Evolutionary conservation across 78 protist species (phyloP).

Genomic region (Planoprotostelium fungivorum): DNA sequence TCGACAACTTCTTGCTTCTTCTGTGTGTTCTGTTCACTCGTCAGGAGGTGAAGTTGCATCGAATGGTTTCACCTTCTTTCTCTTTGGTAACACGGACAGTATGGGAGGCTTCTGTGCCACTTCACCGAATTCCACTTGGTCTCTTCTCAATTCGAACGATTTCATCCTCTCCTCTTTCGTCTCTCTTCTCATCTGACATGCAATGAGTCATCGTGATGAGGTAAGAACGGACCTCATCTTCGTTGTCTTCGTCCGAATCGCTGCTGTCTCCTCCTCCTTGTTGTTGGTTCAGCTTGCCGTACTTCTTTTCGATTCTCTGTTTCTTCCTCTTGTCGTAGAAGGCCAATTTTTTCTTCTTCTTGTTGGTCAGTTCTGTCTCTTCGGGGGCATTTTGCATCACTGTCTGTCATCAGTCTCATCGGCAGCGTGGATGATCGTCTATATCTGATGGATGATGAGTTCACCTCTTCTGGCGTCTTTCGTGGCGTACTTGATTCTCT

Average conservation of each 20-base stretch:
- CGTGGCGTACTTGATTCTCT: too few relatives aligned
- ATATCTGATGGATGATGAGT: too few relatives aligned
- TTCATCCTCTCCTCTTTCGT: neutral
- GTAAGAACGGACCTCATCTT: neutral
- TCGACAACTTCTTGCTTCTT: neutral
- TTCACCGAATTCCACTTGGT: neutral
- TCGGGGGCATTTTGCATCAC: too few relatives aligned
- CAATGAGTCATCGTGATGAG: neutral
- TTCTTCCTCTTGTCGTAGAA: too few relatives aligned
- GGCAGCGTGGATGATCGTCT: too few relatives aligned
- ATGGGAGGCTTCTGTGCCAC: neutral
- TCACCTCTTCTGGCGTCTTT: too few relatives aligned
- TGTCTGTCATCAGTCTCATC: too few relatives aligned
- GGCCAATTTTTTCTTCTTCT: too few relatives aligned
- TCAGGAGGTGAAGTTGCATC: neutral
- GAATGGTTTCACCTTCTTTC: neutral
- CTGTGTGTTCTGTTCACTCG: too few relatives aligned
- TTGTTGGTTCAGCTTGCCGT: too few relatives aligned
- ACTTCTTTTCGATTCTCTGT: too few relatives aligned
- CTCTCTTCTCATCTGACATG: neutral
- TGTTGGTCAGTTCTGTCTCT: too few relatives aligned
- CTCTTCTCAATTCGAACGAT: neutral
- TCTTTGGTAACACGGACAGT: neutral
- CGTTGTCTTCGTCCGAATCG: neutral
- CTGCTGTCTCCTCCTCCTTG: neutral